Conservation (phyloP, 805 yeast genomes). For the Barnettozyma wickerhamii region DNA sequence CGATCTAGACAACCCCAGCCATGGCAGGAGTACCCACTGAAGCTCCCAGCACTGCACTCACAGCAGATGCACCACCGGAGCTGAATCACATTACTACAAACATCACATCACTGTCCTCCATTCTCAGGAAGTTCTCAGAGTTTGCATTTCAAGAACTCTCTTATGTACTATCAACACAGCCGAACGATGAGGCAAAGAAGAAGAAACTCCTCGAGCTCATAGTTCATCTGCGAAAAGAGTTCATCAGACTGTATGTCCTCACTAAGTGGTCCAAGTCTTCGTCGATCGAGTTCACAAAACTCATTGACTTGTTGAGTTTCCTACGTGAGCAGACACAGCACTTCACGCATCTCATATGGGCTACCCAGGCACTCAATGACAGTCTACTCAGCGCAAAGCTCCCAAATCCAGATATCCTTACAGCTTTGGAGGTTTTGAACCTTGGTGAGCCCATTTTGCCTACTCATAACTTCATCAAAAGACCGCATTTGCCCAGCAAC, state of each 20-base stretch:
- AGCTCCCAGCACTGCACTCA: neutral
- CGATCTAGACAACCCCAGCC: neutral
- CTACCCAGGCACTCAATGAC: conserved; percentile 62
- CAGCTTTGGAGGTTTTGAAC: conserved; percentile 81
- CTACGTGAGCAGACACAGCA: conserved; percentile 71
- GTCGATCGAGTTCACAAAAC: conserved; percentile 61
- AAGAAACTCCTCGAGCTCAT: conserved; percentile 62
- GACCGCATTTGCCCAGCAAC: conserved; percentile 45
- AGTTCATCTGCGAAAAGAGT: conserved; percentile 74
- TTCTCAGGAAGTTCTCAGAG: conserved; percentile 54
- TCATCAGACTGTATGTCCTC: conserved; percentile 77
- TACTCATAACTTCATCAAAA: conserved; percentile 49
- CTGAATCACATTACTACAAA: conserved; percentile 74
- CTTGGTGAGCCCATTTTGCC: conserved; percentile 75
- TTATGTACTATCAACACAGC: conserved; percentile 56
- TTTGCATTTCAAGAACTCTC: conserved; percentile 61
- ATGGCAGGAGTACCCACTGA: neutral
- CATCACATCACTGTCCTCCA: conserved; percentile 57
- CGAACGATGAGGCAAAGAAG: conserved; percentile 61
- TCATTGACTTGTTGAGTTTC: conserved; percentile 89
- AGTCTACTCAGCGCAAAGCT: conserved; percentile 83
- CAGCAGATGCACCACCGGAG: conserved; percentile 27
- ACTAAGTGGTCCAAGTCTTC: conserved; percentile 80
- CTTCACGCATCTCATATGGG: conserved; percentile 59
- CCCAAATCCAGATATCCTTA: conserved; percentile 85